Evolutionary conservation across 148 eudicot species (phyloP), one percentile per base, ranked within the genome.

Genomic region (Fallopia convolvulus): DNA sequence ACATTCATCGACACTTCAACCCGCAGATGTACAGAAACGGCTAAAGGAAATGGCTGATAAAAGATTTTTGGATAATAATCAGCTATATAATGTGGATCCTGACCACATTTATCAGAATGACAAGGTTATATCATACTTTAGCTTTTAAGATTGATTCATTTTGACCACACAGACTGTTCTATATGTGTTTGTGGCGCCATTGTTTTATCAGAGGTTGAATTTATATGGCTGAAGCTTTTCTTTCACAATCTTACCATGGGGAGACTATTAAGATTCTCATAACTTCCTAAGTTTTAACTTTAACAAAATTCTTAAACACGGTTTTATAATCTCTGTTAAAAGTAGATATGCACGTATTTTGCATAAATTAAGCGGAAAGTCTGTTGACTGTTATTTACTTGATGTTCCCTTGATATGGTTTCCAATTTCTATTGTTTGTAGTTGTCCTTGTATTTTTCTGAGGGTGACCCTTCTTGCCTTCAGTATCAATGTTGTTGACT

Each of bases 11-110:
- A 72, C 90, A 30, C 97, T 95, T 72, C 94, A 87, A 78, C 94
- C 93, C 46, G 90, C 97, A 82, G 99, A 95, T 77, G 90, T 95
- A 82, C 99, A 95, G 84, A 89, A 87, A 83, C 86, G 86, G 76
- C 84, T 95, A 72, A 95, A 92, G 87, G 87, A 82, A 50, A 89
- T 92, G 79, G 99, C 99, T 72, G 99, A 95, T 82, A 90, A 91
- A 80, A 86, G 97, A 82, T 92, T 89, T 83, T 50, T 82, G 73
- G 93, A 86, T 79, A 78, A 90, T 75, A 85, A 78, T 81, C 97
- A 70, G 81, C 93, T 87, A 70, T 48, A 15, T 79, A 83, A 81
- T 70, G 61, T 83, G 77, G 88, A 85, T 78, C 77, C 94, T 23
- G 89, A 88, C 41, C 87, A 86, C 77, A 53, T 33, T 56, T 77